Percentiles rank a stretch among this genome's conserved stretches.
Conservation (phyloP, 345 rosid species). For the Murraya koenigii region DNA sequence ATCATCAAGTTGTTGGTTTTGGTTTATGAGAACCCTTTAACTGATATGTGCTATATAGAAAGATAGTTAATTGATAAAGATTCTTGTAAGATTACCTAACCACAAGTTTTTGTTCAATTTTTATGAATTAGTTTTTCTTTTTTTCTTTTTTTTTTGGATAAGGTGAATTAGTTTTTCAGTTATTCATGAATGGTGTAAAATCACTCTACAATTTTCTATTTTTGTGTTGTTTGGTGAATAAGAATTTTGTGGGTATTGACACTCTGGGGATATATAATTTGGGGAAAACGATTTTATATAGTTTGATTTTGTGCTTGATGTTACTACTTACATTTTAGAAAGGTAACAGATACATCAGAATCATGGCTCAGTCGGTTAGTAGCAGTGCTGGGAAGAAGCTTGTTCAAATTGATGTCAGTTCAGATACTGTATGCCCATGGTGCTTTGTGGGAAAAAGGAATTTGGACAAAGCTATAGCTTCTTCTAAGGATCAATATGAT, state of each 20-base stretch:
- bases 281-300: neutral
- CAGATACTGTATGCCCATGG: conserved; percentile 90
- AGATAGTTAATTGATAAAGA: neutral
- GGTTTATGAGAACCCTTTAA: neutral
- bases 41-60: neutral
- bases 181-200: neutral
- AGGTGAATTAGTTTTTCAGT: neutral
- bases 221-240: neutral
- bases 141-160: too few relatives aligned
- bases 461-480: conserved; percentile 75
- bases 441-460: conserved; percentile 81
- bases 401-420: conserved; percentile 61
- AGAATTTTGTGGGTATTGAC: neutral
- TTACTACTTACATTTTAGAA: conserved; percentile 13
- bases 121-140: neutral
- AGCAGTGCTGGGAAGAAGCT: conserved; percentile 48
- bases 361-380: conserved; percentile 53
- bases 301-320: conserved; percentile 9
- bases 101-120: neutral
- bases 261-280: neutral
- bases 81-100: neutral
- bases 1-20: neutral
- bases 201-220: neutral
- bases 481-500: conserved; percentile 55
- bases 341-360: conserved; percentile 24